Evolutionary conservation across 129 eudicot genomes (phyloP).

Genomic region (carrot (Daucus carota)): DH1_v3.0 NC_030383.2:2327001-2327500

Average conservation of each 20-base stretch:
- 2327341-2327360: not conserved
- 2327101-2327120: not conserved
- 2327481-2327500: conserved; percentile 10
- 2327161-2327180: not conserved
- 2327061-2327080: not conserved
- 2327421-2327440: not conserved
- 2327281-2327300: not conserved
- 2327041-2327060: not conserved
- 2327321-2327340: not conserved
- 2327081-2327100: not conserved
- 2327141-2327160: not conserved
- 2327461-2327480: not conserved
- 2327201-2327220: not conserved
- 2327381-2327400: conserved; percentile 7
- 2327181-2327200: not conserved
- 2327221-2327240: not conserved
- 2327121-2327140: not conserved
- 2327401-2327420: not conserved
- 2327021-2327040: not conserved
- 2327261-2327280: not conserved
- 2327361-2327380: not conserved
- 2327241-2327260: not conserved
- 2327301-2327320: not conserved
- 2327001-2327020: not conserved
- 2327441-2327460: not conserved